Conservation (phyloP, 441 rosid genomes). For the Biscutella laevigata region DNA sequence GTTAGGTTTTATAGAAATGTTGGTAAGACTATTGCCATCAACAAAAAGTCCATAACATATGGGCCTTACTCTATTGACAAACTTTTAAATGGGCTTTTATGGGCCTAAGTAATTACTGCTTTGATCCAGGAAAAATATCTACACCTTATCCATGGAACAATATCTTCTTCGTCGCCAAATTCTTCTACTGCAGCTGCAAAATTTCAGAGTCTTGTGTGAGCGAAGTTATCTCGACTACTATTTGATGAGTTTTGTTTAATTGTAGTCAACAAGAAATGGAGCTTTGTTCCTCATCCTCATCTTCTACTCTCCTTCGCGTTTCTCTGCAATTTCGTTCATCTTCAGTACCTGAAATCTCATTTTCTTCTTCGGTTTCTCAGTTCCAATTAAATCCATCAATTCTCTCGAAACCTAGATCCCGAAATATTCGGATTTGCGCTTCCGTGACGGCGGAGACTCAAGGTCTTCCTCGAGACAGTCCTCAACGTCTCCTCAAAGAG, state of each 20-base stretch:
- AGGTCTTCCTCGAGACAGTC: constrained; percentile 62
- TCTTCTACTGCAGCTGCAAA: not conserved
- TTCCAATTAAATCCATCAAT: constrained; percentile 29
- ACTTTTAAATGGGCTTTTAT: not conserved
- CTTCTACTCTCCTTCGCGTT: constrained; percentile 44
- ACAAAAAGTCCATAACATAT: too few species aligned
- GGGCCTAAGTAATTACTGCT: not conserved
- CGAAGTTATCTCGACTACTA: not conserved
- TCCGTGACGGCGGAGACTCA: constrained; percentile 58
- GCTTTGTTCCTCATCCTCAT: constrained; percentile 37
- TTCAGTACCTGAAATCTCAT: constrained; percentile 41
- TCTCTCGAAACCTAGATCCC: constrained; percentile 26
- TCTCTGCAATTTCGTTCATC: constrained; percentile 18
- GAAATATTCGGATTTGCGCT: constrained; percentile 32
- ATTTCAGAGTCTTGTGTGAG: constrained; percentile 3
- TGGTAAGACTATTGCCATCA: too few species aligned
- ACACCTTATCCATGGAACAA: constrained; percentile 27
- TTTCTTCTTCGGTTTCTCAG: constrained; percentile 52
- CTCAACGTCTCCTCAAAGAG: constrained; percentile 86
- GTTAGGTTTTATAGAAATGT: too few species aligned
- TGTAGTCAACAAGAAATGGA: constrained; percentile 37
- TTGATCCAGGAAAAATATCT: not conserved
- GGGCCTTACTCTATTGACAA: too few species aligned
- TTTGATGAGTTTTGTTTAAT: not conserved
- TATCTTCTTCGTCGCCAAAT: not conserved